Evolutionary conservation across 2,329 filamentous ascomycete genomes (phyloP).

Genomic region (Botrytis deweyae): DNA sequence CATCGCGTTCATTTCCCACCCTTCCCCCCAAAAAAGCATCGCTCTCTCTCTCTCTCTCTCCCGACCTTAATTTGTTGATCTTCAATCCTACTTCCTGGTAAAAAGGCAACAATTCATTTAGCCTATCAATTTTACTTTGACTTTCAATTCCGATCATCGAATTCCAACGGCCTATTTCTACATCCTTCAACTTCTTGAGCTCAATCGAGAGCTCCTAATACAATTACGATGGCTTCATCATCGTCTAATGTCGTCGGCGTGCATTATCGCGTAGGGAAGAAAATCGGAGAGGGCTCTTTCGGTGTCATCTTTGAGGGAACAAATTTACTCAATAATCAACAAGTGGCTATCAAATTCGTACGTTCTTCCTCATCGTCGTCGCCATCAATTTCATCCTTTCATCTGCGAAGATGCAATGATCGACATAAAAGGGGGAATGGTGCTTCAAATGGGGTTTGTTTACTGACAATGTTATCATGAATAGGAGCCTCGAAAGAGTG

Average conservation of each 20-base stretch:
- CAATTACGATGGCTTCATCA: slow-evolving; percentile 38
- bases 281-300: slow-evolving; percentile 98
- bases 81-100: slow-evolving; percentile 24
- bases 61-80: slow-evolving; percentile 14
- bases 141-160: slow-evolving; percentile 12
- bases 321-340: slow-evolving; percentile 97
- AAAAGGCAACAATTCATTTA: slow-evolving; percentile 20
- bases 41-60: neutral
- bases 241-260: slow-evolving; percentile 94
- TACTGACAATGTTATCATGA: slow-evolving; percentile 3
- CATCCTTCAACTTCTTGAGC: slow-evolving; percentile 21
- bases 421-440: slow-evolving; percentile 14
- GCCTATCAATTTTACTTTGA: slow-evolving; percentile 26
- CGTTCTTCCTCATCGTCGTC: slow-evolving; percentile 43
- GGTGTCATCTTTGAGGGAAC: slow-evolving; percentile 99
- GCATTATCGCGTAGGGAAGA: slow-evolving; percentile 98
- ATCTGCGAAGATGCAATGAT: neutral
- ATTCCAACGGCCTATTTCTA: neutral
- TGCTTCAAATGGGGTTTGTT: neutral
- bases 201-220: slow-evolving; percentile 29
- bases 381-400: neutral
- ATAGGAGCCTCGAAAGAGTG: slow-evolving; percentile 96
- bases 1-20: slow-evolving; percentile 29
- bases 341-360: slow-evolving; percentile 99
- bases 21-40: too few species aligned